Base-by-base conservation (phyloP, 2,329 filamentous ascomycete genomes). In the Sporothrix globosa region DNA sequence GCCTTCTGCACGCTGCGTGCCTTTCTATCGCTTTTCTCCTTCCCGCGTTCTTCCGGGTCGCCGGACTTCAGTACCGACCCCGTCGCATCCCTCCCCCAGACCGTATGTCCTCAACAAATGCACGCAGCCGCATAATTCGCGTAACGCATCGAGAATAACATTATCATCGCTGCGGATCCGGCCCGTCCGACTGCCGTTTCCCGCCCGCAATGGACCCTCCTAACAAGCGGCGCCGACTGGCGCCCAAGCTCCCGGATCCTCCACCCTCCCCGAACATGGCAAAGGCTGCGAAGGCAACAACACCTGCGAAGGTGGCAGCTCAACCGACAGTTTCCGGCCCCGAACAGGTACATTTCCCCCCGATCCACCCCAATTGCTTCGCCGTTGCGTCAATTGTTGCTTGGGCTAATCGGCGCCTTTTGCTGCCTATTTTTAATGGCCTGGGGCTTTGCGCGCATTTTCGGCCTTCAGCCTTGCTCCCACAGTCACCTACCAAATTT, bases 211-310 rank as follows among this genome's bases (percentile, higher is more conserved):
- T 77, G 76, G 76, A 77, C 67, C 76, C 75, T 44, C 76, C 76
- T 1, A 77, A 72, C 73, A 77, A 77, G 73, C 74, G 75, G 52
- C 76, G 76, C 54, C 73, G 75, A 48, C 74, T 77, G 69, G 76
- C 76, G 69, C 76, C 76, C 27, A 77, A 77, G 63, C 71, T 76
- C 39, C 74, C 75, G 21, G 76, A 76, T 30, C 73, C 75, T 46
- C 71, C 73, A 3, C 71, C 54, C 53, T 54, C 71, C 10, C 67
- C 72, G 68, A 34, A 27, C 21, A 61, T 69, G 10, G n/a, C 65
- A n/a, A 67, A 14, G 34, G 34, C 34, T 24, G 27, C 63, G 14
- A 66, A 53, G 27, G 10, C 63, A 50, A 39, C 46, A 39, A 4
- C 46, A 44, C 67, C 67, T 7, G 46, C 61, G n/a, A 69, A 48